Base-by-base conservation (phyloP, 2,329 filamentous ascomycete species). In the Madurella mycetomatis region DNA sequence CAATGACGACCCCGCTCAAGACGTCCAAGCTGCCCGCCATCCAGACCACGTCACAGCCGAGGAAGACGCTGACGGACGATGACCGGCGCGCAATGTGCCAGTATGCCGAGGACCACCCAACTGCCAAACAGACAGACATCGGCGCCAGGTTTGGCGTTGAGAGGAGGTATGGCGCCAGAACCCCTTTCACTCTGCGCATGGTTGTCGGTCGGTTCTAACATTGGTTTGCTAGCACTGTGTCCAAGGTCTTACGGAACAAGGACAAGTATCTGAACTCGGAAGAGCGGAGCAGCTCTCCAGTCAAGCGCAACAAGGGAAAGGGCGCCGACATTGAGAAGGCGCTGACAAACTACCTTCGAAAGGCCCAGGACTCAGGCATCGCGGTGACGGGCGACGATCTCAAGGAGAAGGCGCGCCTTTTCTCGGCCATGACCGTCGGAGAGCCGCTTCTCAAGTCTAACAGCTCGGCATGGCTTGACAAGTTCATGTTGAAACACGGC, bases 121-220 rank as follows among this genome's bases (percentile, higher is more conserved):
- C 84, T 47, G 86, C 90, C 44, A 96, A 96, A 73, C 94, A 99
- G 74, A 94, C 91, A 16, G 92, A 97, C 67, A 99, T 99, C 72
- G 94, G 94, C 73, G 87, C 86, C 55, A 85, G 91, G 69, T 99
- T 99, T 73, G 92, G 92, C 37, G 94, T 99, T 49, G 94, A 99
- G 75, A 79, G 94, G 86, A 97, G 94, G 94, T 97, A 85, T 70
- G 75, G 44, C 32, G 32, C 32, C 41, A 34, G 17, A 32, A n/a
- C 37, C 30, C n/a, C 12, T n/a, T 42, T 25, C 42, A 17, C 9
- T 16, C 32, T 16, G 32, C 4, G 4, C 12, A 2, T 9, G 13
- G 30, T 40, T 15, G 37, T 9, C 39, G 9, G 32, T 50, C 63
- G 55, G 41, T 55, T 65, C 66, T 72, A 64, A 72, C 66, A 41